phyloP scores from a whole-genome alignment of 257 asterid species.

The Plantago ovata region DNA sequence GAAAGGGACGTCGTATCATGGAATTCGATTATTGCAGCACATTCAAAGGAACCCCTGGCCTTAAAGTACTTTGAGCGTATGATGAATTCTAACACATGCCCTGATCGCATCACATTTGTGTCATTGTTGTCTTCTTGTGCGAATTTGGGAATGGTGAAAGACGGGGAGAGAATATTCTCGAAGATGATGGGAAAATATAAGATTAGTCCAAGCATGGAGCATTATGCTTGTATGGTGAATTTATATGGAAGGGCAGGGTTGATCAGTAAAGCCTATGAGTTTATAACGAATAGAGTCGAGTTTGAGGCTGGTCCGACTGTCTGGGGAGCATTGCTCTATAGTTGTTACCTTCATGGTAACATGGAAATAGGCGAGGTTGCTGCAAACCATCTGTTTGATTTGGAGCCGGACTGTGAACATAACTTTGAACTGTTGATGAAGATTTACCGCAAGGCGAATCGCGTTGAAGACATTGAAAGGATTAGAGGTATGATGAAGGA shows the following conservation, averaged over 20 bases:
- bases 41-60: slow-evolving; percentile 45
- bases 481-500: slow-evolving; percentile 51
- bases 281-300: slow-evolving; percentile 45
- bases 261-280: slow-evolving; percentile 44
- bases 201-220: slow-evolving; percentile 62
- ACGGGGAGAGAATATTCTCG: slow-evolving; percentile 52
- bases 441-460: slow-evolving; percentile 43
- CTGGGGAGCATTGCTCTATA: slow-evolving; percentile 88
- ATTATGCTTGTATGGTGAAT: slow-evolving; percentile 80
- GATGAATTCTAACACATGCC: slow-evolving; percentile 31
- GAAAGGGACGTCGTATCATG: slow-evolving; percentile 64
- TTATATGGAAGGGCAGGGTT: slow-evolving; percentile 70
- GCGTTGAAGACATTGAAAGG: slow-evolving; percentile 41
- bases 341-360: slow-evolving; percentile 63
- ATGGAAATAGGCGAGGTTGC: slow-evolving; percentile 57
- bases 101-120: slow-evolving; percentile 66
- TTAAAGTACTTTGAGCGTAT: slow-evolving; percentile 52
- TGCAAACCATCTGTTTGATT: slow-evolving; percentile 48
- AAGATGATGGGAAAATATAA: slow-evolving; percentile 46
- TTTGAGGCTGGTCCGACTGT: slow-evolving; percentile 68
- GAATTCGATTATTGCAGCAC: slow-evolving; percentile 85
- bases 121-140: slow-evolving; percentile 65
- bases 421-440: slow-evolving; percentile 70
- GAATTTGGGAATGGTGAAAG: slow-evolving; percentile 49
- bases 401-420: slow-evolving; percentile 81